Percentiles rank a stretch among this genome's conserved stretches.
phyloP scores from a whole-genome alignment of 129 eudicot species.

The Pittosporum tobira region DNA sequence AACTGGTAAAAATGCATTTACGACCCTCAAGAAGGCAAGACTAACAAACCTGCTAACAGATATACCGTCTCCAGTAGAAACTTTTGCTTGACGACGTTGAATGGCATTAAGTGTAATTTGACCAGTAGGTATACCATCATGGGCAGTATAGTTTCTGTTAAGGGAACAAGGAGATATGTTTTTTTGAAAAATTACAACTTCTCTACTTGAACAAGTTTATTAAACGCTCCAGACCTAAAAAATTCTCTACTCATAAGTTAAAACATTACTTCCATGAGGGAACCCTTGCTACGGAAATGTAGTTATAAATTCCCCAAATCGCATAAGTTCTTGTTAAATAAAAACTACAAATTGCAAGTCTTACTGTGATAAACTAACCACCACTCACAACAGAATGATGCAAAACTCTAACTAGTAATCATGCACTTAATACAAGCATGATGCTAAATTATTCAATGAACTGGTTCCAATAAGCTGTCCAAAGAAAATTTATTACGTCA shows the following conservation, averaged over 20 bases:
- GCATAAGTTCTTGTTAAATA: too few relatives aligned
- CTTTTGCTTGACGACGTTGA: constrained; percentile 76
- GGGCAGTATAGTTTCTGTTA: constrained; percentile 49
- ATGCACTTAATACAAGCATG: neutral
- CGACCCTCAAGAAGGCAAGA: constrained; percentile 8
- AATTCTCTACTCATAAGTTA: too few relatives aligned
- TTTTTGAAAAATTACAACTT: neutral
- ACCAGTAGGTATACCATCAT: constrained; percentile 55
- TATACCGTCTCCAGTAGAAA: constrained; percentile 65
- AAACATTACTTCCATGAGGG: neutral
- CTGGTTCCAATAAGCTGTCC: neutral
- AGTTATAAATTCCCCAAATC: too few relatives aligned
- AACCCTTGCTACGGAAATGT: neutral
- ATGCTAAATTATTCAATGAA: too few relatives aligned
- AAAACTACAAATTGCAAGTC: neutral
- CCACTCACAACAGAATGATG: neutral
- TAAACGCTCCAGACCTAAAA: neutral
- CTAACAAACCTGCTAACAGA: constrained; percentile 56
- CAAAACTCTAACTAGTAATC: too few relatives aligned
- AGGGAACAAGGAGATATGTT: constrained; percentile 14
- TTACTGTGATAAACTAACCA: neutral
- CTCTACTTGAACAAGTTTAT: neutral
- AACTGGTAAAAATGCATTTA: constrained; percentile 3
- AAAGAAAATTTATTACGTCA: too few relatives aligned
- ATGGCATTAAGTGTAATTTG: constrained; percentile 75